Conservation (phyloP, 441 rosid species). For the Pelargonium myrrhifolium region DNA sequence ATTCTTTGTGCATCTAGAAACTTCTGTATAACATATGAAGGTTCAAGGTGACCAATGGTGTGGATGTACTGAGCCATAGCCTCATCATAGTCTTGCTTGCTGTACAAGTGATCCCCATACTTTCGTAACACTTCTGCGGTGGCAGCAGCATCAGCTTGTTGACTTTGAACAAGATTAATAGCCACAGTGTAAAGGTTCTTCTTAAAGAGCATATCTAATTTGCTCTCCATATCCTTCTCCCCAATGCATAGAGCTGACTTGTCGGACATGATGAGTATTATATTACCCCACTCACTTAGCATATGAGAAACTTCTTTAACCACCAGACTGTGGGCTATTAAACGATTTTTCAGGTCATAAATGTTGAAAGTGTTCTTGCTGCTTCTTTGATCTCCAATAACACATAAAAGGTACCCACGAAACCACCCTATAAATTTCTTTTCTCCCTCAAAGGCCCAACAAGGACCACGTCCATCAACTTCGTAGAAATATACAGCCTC, state of each 20-base stretch:
- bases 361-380: constrained; percentile 64
- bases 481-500: constrained; percentile 96
- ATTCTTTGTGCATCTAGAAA: constrained; percentile 97
- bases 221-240: constrained; percentile 99
- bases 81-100: constrained; percentile 92
- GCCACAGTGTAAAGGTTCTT: constrained; percentile 91
- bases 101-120: constrained; percentile 90
- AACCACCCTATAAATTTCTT: constrained; percentile 89
- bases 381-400: constrained; percentile 77
- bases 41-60: constrained; percentile 95
- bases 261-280: constrained; percentile 65
- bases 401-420: constrained; percentile 85
- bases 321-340: constrained; percentile 78
- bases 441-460: constrained; percentile 99
- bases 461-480: constrained; percentile 97
- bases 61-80: constrained; percentile 90
- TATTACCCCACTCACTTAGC: constrained; percentile 95
- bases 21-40: constrained; percentile 95
- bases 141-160: constrained; percentile 96
- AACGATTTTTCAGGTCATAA: constrained; percentile 84
- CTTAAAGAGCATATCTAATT: constrained; percentile 95
- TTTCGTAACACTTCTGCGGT: constrained; percentile 95
- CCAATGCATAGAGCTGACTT: constrained; percentile 69
- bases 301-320: constrained; percentile 82
- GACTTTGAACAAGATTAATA: constrained; percentile 94